These are phyloP conservation scores for Canavalia ensiformis DNA, from an alignment of 306 rosid genomes.

Conservation along the genomic window DNA sequence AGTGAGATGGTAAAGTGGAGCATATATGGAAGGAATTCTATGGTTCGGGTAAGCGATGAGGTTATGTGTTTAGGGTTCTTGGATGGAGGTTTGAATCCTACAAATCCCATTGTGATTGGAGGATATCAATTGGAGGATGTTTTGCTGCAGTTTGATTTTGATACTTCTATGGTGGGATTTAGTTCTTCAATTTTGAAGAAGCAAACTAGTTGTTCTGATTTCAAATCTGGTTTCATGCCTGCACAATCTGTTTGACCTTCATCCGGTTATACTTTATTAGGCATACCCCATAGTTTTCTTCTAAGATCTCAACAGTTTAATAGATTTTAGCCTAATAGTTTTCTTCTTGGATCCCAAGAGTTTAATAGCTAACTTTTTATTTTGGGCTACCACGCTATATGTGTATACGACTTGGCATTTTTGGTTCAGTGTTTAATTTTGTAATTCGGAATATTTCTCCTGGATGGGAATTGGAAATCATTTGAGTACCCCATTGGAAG, in stretches of 20 bases:
- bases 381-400: not conserved
- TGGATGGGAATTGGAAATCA: not conserved
- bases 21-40: constrained; percentile 69
- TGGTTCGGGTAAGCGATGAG: constrained; percentile 63
- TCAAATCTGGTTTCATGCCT: constrained; percentile 34
- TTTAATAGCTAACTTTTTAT: constrained; percentile 13
- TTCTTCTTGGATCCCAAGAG: not conserved
- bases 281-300: constrained; percentile 24
- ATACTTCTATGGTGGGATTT: constrained; percentile 73
- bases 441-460: constrained; percentile 4
- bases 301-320: constrained; percentile 39
- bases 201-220: constrained; percentile 57
- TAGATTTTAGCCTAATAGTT: constrained; percentile 44
- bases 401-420: constrained; percentile 27
- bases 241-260: constrained; percentile 28
- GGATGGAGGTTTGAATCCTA: constrained; percentile 69
- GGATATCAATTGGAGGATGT: constrained; percentile 80
- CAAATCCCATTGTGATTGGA: constrained; percentile 66
- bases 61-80: constrained; percentile 75
- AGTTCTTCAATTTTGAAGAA: constrained; percentile 61
- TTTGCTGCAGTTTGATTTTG: constrained; percentile 70
- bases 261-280: not conserved
- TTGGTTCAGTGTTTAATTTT: constrained; percentile 26
- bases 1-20: constrained; percentile 88
- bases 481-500: not conserved